Evolutionary conservation across 345 rosid genomes (phyloP), one percentile per base, ranked within the genome.

Genomic region (Eucalyptus virginea): DNA sequence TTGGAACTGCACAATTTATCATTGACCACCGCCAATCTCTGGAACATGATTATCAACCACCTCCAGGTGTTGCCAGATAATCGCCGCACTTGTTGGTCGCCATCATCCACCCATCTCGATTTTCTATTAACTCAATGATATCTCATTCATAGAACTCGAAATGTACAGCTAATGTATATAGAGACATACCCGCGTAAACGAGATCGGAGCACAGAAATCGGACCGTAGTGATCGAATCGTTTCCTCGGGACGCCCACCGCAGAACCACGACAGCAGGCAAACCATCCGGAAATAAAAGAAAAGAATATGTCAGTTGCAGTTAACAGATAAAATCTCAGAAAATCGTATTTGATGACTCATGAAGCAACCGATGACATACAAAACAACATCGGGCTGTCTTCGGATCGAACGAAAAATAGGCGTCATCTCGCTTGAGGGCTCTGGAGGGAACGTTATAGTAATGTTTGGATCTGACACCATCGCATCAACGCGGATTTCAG

Each of bases 21-120:
- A 58, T 58, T 11, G 10, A 8, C 18, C 34, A 62, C 19, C 0
- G 2, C 9, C 19, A 13, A 30, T 62, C 18, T 30, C 0, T 7
- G 0, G 3, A 62, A 62, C 5, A 62, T 30, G 72, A 62, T 4
- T 62, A 62, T 30, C 72, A 30, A 62, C 72, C 37, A 14, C 69
- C 34, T 1, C 17, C 9, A 12, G 30, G n/a, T 30, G 9, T 13
- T 7, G 69, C 8, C 2, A 7, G 3, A 30, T 14, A 62, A 62
- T 62, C 3, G 16, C 17, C 5, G 1, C 17, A 62, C n/a, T 30
- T 5, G 18, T 30, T 3, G 34, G 9, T 62, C 34, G 26, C 14
- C 30, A 24, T 26, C 14, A 58, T 58, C n/a, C n/a, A 5, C 15
- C 65, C n/a, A 26, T 58, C n/a, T 62, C 5, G 30, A 62, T 62